Percentiles rank a stretch among this genome's conserved stretches.
These are phyloP conservation scores for Petunia secreta DNA, from an alignment of 257 asterid species.

Conservation along the genomic window DNA sequence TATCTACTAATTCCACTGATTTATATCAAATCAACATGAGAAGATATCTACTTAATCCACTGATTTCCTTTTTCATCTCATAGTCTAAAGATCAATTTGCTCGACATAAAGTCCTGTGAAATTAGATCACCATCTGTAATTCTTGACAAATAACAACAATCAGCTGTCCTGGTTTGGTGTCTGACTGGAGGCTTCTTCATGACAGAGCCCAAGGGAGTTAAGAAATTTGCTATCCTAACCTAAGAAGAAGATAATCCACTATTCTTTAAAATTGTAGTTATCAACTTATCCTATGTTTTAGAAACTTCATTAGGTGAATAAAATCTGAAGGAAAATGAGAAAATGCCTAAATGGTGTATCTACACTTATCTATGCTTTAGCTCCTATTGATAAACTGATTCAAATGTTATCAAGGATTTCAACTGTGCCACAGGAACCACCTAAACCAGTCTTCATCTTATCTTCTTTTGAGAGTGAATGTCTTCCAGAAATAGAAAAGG, in stretches of 20 bases:
- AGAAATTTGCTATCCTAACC: neutral
- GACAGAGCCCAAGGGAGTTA: neutral
- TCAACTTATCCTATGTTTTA: neutral
- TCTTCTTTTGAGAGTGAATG: neutral
- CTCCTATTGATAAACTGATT: neutral
- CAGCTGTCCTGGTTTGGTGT: neutral
- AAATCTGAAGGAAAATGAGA: neutral
- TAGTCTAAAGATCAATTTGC: neutral
- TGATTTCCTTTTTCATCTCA: too few relatives aligned
- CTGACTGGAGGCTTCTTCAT: neutral
- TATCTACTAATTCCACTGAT: too few relatives aligned
- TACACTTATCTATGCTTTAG: neutral
- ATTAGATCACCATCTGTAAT: neutral
- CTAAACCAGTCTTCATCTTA: neutral
- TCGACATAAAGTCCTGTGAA: neutral
- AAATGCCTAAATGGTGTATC: neutral
- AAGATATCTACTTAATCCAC: too few relatives aligned
- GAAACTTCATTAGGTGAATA: neutral
- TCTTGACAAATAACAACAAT: neutral
- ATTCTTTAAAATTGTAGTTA: neutral
- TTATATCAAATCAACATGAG: too few relatives aligned
- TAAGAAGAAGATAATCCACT: neutral
- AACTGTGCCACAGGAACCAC: neutral
- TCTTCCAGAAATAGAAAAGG: neutral
- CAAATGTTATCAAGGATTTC: neutral